Percentiles rank a stretch among this genome's conserved stretches.
Evolutionary conservation across 768 basidiomycete species (phyloP).

Genomic region (Mycena galericulata): DNA sequence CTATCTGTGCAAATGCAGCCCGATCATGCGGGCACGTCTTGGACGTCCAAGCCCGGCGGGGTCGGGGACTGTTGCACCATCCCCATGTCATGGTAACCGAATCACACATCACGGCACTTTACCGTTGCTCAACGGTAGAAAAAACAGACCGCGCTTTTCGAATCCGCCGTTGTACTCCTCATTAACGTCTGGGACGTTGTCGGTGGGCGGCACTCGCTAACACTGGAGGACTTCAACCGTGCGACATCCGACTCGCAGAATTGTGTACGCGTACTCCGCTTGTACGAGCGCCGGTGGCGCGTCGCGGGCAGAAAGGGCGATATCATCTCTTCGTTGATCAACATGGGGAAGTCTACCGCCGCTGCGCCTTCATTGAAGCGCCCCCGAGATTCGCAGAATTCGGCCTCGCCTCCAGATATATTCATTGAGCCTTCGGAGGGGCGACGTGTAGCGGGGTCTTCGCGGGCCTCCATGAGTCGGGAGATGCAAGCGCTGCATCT

Average conservation of each 20-base stretch:
- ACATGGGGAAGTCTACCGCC: not conserved
- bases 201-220: slow-evolving; percentile 36
- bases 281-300: slow-evolving; percentile 30
- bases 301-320: slow-evolving; percentile 25
- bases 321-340: slow-evolving; percentile 25
- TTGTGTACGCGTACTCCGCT: slow-evolving; percentile 47
- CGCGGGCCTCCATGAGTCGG: not conserved
- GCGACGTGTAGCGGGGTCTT: not conserved
- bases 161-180: slow-evolving; percentile 54
- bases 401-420: not conserved
- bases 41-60: slow-evolving; percentile 50
- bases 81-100: slow-evolving; percentile 24
- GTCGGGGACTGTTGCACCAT: not conserved
- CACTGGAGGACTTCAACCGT: slow-evolving; percentile 41
- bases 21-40: slow-evolving; percentile 60
- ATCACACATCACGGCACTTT: not conserved
- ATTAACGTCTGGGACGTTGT: slow-evolving; percentile 56
- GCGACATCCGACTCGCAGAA: slow-evolving; percentile 53
- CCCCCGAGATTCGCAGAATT: not conserved
- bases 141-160: slow-evolving; percentile 46
- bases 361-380: slow-evolving; percentile 1
- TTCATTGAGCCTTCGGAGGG: not conserved
- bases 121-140: not conserved
- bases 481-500: not conserved
- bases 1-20: slow-evolving; percentile 49